phyloP scores from a whole-genome alignment of 495 filamentous ascomycete genomes.

The Hypoxylon intermedium region DNA sequence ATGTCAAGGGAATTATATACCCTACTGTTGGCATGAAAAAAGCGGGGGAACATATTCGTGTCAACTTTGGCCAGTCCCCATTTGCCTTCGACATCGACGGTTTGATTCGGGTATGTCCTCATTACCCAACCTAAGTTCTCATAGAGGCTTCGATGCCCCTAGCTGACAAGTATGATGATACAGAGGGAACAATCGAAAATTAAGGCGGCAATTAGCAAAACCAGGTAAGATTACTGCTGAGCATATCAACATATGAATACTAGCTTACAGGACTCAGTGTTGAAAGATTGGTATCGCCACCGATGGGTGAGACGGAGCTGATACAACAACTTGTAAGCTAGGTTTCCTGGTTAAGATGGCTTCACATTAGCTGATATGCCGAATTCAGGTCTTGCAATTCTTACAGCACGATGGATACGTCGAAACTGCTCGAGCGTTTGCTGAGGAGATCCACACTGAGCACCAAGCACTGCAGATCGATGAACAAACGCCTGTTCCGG shows the following conservation, averaged over 20 bases:
- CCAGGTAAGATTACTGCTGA: conserved; percentile 39
- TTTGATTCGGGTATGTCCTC: conserved; percentile 73
- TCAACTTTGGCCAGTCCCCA: conserved; percentile 89
- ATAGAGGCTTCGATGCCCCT: neutral
- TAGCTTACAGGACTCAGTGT: conserved; percentile 36
- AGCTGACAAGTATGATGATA: conserved; percentile 30
- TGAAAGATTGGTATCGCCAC: conserved; percentile 48
- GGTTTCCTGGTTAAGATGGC: neutral
- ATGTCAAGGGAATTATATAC: conserved; percentile 76
- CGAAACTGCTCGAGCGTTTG: conserved; percentile 90
- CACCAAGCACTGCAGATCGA: conserved; percentile 67
- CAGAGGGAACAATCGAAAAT: conserved; percentile 69
- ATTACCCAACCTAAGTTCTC: neutral
- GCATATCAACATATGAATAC: neutral
- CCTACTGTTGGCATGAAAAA: conserved; percentile 96
- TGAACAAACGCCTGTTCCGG: conserved; percentile 58
- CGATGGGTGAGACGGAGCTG: conserved; percentile 74
- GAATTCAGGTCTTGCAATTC: conserved; percentile 76
- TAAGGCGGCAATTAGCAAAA: conserved; percentile 47
- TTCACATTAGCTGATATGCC: conserved; percentile 17
- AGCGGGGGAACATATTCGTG: conserved; percentile 78
- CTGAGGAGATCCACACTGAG: conserved; percentile 79
- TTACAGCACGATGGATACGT: conserved; percentile 95
- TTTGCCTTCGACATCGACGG: conserved; percentile 94
- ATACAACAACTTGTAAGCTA: conserved; percentile 71